These are phyloP conservation scores for Malus hybrid DNA, from an alignment of 331 rosid species.

Conservation along the genomic window DNA sequence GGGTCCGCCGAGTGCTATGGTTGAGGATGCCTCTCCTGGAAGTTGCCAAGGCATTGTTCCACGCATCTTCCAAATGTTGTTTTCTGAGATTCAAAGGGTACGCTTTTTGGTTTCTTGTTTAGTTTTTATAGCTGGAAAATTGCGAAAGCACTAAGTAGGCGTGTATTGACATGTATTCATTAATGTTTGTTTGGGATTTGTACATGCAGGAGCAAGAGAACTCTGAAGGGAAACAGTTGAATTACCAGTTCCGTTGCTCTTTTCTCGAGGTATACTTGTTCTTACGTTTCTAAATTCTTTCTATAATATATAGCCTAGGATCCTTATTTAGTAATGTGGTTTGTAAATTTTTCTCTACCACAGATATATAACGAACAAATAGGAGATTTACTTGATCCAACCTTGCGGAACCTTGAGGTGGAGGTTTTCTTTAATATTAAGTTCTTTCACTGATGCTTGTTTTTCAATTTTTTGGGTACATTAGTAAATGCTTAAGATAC, in stretches of 20 bases:
- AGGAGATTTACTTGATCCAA: conserved; percentile 87
- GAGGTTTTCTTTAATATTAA: conserved; percentile 6
- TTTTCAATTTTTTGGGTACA: not conserved
- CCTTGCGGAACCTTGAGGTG: conserved; percentile 82
- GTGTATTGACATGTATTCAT: not conserved
- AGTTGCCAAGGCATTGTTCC: conserved; percentile 88
- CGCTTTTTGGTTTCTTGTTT: conserved; percentile 6
- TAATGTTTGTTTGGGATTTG: conserved; percentile 20
- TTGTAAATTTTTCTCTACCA: conserved; percentile 1
- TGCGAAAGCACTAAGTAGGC: not conserved
- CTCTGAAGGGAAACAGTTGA: conserved; percentile 67
- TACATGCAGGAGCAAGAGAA: conserved; percentile 55
- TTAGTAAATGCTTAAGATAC: conserved; percentile 7
- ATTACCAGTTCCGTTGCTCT: conserved; percentile 90
- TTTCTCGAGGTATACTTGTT: conserved; percentile 65
- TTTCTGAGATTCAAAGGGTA: conserved; percentile 73
- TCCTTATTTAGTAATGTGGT: not conserved
- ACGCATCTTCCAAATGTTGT: conserved; percentile 74
- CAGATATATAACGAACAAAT: conserved; percentile 81
- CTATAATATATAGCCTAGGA: not conserved
- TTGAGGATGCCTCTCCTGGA: conserved; percentile 56
- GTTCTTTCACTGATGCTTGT: conserved; percentile 3
- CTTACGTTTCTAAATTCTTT: not conserved
- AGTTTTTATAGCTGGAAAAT: not conserved
- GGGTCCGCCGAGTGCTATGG: conserved; percentile 98